Evolutionary conservation across 331 rosid genomes (phyloP), one percentile per base, ranked within the genome.

Genomic region (Saraca asoca): DNA sequence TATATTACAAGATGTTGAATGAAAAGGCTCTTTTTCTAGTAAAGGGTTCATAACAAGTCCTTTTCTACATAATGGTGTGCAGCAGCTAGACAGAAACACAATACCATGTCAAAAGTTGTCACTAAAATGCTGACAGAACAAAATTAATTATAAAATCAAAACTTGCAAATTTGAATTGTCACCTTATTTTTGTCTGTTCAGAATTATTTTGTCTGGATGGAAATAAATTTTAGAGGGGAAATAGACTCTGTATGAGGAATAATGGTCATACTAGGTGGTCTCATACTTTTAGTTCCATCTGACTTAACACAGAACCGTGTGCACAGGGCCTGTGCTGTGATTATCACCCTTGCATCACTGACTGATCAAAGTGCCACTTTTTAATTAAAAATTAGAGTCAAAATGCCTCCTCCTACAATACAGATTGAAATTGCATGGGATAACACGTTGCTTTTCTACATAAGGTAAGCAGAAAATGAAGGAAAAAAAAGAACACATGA

Each of bases 371-470:
- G 3, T 1, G 31, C 3, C 1, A 24, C 31, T 24, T 24, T n/a
- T 48, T 7, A 13, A 49, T 39, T 57, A n/a, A 48, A 58, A 38
- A 31, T 4, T 34, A 19, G 9, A 8, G 34, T 18, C 37, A 34
- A 42, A 14, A 53, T 12, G 39, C 31, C 7, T 69, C 14, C 11
- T 49, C 37, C 18, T 17, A 68, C 16, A n/a, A n/a, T n/a, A 54
- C 52, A 62, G 76, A 57, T 44, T 58, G 56, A 55, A 39, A 2
- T 38, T 49, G 42, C 33, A 49, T 34, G 15, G 12, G 59, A 15
- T 29, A 43, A 44, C 2, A 49, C 14, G 31, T 49, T n/a, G 20
- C 12, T 46, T 61, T 66, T 60, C 50, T 17, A 48, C n/a, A 51
- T 68, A 12, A 24, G 6, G 12, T 16, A 62, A 63, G 51, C 49